Evolutionary conservation across 345 rosid species (phyloP), one percentile per base, ranked within the genome.

Genomic region (Boechera retrofracta): DNA sequence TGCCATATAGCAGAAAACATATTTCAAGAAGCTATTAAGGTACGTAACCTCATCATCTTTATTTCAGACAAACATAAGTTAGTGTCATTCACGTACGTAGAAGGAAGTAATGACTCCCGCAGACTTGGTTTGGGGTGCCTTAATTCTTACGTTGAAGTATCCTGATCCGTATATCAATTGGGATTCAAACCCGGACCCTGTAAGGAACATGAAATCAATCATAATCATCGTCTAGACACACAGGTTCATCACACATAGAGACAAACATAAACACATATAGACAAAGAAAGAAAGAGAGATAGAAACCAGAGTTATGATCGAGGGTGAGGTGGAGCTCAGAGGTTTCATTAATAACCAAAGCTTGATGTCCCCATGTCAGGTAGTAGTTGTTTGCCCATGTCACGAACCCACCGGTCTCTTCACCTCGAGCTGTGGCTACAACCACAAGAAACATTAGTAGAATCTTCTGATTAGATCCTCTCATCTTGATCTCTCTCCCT

Each of bases 151-250:
- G 69, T 76, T 67, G 74, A 80, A 80, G 10, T 63, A 80, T 67
- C 83, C 83, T 65, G 83, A 80, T 58, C 80, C 83, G 58, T 80
- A 80, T 42, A 76, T 38, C 10, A 11, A 16, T 21, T 58, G 15
- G 58, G 83, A 80, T 54, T 69, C 77, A 58, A 80, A 80, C 61
- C 80, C 74, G 10, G 80, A 55, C 7, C 83, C 83, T 80, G 71
- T 45, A 54, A 67, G 29, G 39, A 63, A 62, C 71, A 73, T 52
- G 42, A 65, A 69, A 58, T 59, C 21, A 60, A 67, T 33, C 67
- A 31, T 51, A 24, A 54, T 51, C 60, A 64, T 32, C 72, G 5
- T 48, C 15, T 44, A 39, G 12, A 47, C 47, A 56, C 66, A 41
- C 31, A 68, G 49, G 54, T 39, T 61, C 70, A 77, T 63, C 65